Evolutionary conservation across 2,329 filamentous ascomycete genomes (phyloP).

Genomic region (Penicillium sp.): DNA sequence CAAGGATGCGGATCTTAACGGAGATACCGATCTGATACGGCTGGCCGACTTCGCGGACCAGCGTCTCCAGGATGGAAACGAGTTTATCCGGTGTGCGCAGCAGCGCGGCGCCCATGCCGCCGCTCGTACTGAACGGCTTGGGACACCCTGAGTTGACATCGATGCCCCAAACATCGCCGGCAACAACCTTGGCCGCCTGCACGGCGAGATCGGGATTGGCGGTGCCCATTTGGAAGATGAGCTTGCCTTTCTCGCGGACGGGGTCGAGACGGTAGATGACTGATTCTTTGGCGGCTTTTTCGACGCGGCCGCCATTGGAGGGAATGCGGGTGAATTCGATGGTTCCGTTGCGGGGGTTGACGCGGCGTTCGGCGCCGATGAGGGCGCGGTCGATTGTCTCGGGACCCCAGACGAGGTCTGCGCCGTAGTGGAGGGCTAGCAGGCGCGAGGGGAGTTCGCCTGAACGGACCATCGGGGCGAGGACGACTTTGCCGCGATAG

Average conservation of each 20-base stretch:
- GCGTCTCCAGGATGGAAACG: constrained; percentile 76
- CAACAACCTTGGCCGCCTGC: constrained; percentile 79
- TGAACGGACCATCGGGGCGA: constrained; percentile 98
- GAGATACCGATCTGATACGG: constrained; percentile 89
- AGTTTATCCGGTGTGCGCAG: constrained; percentile 82
- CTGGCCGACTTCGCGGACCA: constrained; percentile 76
- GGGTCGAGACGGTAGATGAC: constrained; percentile 86
- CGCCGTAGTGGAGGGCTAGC: constrained; percentile 88
- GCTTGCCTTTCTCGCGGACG: constrained; percentile 68
- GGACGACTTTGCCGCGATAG: constrained; percentile 89
- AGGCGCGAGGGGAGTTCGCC: constrained; percentile 91
- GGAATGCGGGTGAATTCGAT: constrained; percentile 82
- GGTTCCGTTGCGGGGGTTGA: constrained; percentile 74
- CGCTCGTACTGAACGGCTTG: constrained; percentile 90
- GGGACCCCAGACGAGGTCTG: constrained; percentile 95
- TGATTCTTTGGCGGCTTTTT: constrained; percentile 54
- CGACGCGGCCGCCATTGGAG: constrained; percentile 62
- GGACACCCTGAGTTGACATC: constrained; percentile 98
- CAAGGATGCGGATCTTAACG: constrained; percentile 91
- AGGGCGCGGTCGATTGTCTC: constrained; percentile 92
- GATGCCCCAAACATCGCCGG: constrained; percentile 85
- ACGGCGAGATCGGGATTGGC: constrained; percentile 81
- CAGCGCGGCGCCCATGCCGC: constrained; percentile 94
- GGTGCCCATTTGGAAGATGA: constrained; percentile 93
- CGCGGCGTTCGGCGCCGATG: constrained; percentile 78